phyloP scores from a whole-genome alignment of 73 alveolate genomes.

The Paramecium pentaurelia region DNA sequence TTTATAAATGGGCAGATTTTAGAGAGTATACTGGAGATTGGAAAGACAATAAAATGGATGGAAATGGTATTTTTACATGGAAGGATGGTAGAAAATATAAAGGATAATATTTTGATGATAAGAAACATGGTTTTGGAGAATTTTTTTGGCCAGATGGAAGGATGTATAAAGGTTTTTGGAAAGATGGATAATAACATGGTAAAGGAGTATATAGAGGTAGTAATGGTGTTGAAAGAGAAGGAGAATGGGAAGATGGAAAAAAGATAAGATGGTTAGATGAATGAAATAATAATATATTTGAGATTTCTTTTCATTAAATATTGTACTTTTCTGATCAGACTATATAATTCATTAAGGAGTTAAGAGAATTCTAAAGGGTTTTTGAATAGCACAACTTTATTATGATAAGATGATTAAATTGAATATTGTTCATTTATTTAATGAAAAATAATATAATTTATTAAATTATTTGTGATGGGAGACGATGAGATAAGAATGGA shows the following conservation, averaged over 20 bases:
- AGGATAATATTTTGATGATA: constrained; percentile 57
- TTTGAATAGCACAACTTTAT: too few species aligned
- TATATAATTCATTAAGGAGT: too few species aligned
- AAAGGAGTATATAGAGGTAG: constrained; percentile 69
- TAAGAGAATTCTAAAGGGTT: too few species aligned
- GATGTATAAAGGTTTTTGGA: constrained; percentile 63
- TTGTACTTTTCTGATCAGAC: too few species aligned
- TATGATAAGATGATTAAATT: too few species aligned
- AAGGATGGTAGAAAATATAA: constrained; percentile 59
- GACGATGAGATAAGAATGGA: constrained; percentile 53
- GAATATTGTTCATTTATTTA: not conserved
- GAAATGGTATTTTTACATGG: constrained; percentile 63
- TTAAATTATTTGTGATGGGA: not conserved
- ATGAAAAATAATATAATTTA: not conserved
- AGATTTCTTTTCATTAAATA: not conserved
- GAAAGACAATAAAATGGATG: constrained; percentile 63
- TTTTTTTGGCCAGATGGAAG: constrained; percentile 64
- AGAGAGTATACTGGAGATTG: constrained; percentile 64
- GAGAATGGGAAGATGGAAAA: constrained; percentile 77
- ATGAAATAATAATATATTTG: not conserved
- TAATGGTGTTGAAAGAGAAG: constrained; percentile 68
- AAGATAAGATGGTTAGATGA: constrained; percentile 66
- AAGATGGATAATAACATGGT: constrained; percentile 70
- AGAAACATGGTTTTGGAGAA: constrained; percentile 68
- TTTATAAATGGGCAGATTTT: constrained; percentile 57